A percentile compares a stretch with the other conserved stretches of the same genome.
These are phyloP conservation scores for Cercospora citrullina DNA, from an alignment of 2,329 filamentous ascomycete genomes.

Conservation along the genomic window DNA sequence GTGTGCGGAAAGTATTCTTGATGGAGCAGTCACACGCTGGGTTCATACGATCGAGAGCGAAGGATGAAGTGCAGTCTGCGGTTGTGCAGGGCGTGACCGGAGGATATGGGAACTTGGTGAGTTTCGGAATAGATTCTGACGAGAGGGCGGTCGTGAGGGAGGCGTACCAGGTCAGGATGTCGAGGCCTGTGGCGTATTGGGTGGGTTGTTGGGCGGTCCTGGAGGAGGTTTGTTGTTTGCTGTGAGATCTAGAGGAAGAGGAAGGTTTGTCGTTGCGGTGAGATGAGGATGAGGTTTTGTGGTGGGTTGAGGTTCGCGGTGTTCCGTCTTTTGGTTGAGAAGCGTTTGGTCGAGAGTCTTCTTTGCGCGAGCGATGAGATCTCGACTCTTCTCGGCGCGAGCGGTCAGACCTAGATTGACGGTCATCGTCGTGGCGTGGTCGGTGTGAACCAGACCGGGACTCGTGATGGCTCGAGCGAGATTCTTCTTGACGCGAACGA, in stretches of 20 bases:
- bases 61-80: neutral
- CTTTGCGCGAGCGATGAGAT: neutral
- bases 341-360: neutral
- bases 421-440: neutral
- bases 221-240: neutral
- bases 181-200: neutral
- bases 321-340: neutral
- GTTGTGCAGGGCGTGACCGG: neutral
- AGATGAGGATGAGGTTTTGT: neutral
- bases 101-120: neutral
- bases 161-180: neutral
- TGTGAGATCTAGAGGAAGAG: neutral
- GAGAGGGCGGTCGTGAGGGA: neutral
- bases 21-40: conserved; percentile 12
- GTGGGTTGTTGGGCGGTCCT: neutral
- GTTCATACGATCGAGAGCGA: neutral
- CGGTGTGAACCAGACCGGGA: neutral
- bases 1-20: neutral
- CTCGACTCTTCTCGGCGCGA: neutral
- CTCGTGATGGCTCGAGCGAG: neutral
- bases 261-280: neutral
- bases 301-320: neutral
- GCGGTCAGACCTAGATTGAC: neutral
- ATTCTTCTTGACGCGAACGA: neutral
- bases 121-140: neutral